Conservation (phyloP, 305 asterid genomes). For the Fraxinus latifolia region DNA sequence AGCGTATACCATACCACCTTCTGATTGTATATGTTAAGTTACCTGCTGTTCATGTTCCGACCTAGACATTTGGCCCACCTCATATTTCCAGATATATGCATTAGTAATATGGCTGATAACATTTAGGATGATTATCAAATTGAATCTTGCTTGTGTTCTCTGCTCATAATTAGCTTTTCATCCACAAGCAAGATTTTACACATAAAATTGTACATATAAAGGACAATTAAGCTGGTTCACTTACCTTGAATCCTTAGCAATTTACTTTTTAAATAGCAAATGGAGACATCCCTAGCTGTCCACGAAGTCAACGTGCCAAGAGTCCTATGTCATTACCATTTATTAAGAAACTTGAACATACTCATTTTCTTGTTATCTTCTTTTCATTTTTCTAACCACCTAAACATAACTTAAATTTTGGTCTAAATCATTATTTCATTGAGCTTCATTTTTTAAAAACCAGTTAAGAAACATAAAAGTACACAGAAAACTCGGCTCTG, state of each 20-base stretch:
- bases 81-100: not conserved
- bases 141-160: not conserved
- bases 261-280: not conserved
- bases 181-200: not conserved
- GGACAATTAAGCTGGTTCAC: not conserved
- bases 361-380: not conserved
- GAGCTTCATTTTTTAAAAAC: not conserved
- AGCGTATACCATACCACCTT: constrained; percentile 23
- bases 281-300: not conserved
- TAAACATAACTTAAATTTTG: not conserved
- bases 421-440: not conserved
- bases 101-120: constrained; percentile 19
- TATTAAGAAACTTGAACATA: not conserved
- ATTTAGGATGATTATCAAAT: constrained; percentile 12
- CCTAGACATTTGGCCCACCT: constrained; percentile 3
- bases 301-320: not conserved
- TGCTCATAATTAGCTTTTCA: constrained; percentile 1
- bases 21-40: not conserved
- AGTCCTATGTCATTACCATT: not conserved
- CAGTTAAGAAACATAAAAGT: not conserved
- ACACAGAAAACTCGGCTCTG: not conserved
- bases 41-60: constrained; percentile 4
- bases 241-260: not conserved
- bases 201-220: not conserved
- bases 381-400: not conserved